Evolutionary conservation across 2,329 filamentous ascomycete genomes (phyloP).

Genomic region (Coniochaeta sp.): DNA sequence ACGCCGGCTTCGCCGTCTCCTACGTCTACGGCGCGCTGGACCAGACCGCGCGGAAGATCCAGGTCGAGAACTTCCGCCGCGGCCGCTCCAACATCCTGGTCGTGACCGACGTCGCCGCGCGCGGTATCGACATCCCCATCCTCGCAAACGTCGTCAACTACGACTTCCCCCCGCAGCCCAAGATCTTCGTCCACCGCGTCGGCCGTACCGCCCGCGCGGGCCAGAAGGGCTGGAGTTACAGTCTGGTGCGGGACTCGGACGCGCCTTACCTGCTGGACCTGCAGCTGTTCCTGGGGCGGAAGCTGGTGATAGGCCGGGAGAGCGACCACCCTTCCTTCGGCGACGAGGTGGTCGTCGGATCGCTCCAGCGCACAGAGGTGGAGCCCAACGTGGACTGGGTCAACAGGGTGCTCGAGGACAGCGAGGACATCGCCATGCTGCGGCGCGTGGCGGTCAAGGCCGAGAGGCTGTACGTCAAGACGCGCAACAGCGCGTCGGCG

Average conservation of each 20-base stretch:
- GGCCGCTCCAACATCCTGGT: conserved; percentile 86
- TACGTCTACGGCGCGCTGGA: conserved; percentile 94
- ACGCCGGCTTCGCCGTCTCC: conserved; percentile 80
- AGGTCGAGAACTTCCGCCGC: conserved; percentile 81
- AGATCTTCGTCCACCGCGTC: conserved; percentile 93
- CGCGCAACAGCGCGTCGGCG: conserved; percentile 79
- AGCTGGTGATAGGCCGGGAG: conserved; percentile 67
- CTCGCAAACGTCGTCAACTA: conserved; percentile 98
- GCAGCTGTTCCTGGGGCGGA: conserved; percentile 87
- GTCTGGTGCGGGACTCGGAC: conserved; percentile 79
- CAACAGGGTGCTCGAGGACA: conserved; percentile 68
- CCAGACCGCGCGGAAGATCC: conserved; percentile 84
- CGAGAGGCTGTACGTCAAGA: conserved; percentile 86
- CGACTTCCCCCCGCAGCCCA: conserved; percentile 93
- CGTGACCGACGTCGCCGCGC: conserved; percentile 90
- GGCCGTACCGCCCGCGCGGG: conserved; percentile 93
- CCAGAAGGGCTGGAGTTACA: conserved; percentile 90
- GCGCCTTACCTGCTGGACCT: conserved; percentile 88
- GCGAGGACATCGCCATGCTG: conserved; percentile 64
- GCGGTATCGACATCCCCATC: conserved; percentile 96
- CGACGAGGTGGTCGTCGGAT: conserved; percentile 76
- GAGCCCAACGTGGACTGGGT: conserved; percentile 77
- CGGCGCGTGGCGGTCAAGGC: conserved; percentile 74
- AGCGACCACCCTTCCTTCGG: conserved; percentile 60
- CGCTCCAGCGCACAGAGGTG: conserved; percentile 63